A percentile compares a stretch with the other conserved stretches of the same genome.
Evolutionary conservation across 306 rosid species (phyloP).

Genomic region (Acacia confusa): DNA sequence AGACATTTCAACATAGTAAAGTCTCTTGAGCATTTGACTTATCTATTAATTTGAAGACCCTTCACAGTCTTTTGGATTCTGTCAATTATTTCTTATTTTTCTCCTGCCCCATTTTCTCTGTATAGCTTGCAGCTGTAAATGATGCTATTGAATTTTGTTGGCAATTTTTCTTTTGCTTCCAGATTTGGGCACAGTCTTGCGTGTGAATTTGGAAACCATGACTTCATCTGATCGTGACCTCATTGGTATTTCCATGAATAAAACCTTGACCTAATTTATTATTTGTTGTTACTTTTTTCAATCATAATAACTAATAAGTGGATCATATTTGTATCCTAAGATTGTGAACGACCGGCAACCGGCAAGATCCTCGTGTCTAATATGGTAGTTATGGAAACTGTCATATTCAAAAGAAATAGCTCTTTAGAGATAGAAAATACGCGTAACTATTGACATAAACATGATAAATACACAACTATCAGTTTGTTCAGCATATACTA

Average conservation of each 20-base stretch:
- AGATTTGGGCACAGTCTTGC: constrained; percentile 36
- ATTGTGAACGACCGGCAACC: neutral
- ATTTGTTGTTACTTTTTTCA: neutral
- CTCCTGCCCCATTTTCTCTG: neutral
- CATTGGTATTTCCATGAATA: constrained; percentile 37
- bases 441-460: constrained; percentile 3
- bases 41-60: constrained; percentile 8
- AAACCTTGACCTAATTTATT: constrained; percentile 1
- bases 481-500: neutral
- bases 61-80: neutral
- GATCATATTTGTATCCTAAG: neutral
- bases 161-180: constrained; percentile 36
- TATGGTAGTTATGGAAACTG: neutral
- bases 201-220: constrained; percentile 42
- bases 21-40: neutral
- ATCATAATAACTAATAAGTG: constrained; percentile 13
- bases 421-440: constrained; percentile 13
- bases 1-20: neutral
- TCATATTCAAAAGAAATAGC: neutral
- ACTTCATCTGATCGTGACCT: constrained; percentile 37
- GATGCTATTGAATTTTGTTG: constrained; percentile 25
- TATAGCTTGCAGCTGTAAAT: constrained; percentile 12
- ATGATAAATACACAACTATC: neutral
- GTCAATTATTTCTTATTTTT: constrained; percentile 1
- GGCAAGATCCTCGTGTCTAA: neutral